Evolutionary conservation across 208 protist genomes (phyloP).

Genomic region (Crithidia brevicula): DNA sequence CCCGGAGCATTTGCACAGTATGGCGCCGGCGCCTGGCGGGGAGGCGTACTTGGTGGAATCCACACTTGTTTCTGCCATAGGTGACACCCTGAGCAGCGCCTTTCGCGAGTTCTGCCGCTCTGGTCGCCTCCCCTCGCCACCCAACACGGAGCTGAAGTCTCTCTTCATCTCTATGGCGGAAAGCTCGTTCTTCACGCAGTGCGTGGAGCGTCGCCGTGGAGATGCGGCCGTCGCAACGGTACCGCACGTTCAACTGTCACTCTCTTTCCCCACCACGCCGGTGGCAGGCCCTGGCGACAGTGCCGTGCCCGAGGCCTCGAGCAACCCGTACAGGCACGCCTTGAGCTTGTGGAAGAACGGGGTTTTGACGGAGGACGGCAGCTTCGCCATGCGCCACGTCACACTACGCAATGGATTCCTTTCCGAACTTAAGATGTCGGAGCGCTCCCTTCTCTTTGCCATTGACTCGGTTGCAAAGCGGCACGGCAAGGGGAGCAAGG

Average conservation of each 20-base stretch:
- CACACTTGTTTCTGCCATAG: neutral
- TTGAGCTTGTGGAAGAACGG: slow-evolving; percentile 4
- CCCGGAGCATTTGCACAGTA: neutral
- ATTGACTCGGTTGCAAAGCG: neutral
- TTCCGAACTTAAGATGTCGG: neutral
- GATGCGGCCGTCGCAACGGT: neutral
- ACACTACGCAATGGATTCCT: slow-evolving; percentile 1
- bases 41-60: slow-evolving; percentile 6
- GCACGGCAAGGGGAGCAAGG: neutral
- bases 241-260: neutral
- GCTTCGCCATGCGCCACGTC: neutral
- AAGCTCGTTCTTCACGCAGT: slow-evolving; percentile 2
- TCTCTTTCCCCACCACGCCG: slow-evolving; percentile 1
- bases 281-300: neutral
- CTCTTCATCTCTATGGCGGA: slow-evolving; percentile 1
- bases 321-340: neutral
- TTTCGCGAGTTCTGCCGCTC: neutral
- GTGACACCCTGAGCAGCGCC: neutral
- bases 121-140: neutral
- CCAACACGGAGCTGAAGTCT: neutral
- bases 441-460: neutral
- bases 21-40: slow-evolving; percentile 1
- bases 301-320: neutral
- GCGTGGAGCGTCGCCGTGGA: neutral
- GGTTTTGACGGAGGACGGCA: neutral